A percentile compares a stretch with the other conserved stretches of the same genome.
Evolutionary conservation across 2,329 filamentous ascomycete species (phyloP).

Genomic region (Penicillium sp.): DNA sequence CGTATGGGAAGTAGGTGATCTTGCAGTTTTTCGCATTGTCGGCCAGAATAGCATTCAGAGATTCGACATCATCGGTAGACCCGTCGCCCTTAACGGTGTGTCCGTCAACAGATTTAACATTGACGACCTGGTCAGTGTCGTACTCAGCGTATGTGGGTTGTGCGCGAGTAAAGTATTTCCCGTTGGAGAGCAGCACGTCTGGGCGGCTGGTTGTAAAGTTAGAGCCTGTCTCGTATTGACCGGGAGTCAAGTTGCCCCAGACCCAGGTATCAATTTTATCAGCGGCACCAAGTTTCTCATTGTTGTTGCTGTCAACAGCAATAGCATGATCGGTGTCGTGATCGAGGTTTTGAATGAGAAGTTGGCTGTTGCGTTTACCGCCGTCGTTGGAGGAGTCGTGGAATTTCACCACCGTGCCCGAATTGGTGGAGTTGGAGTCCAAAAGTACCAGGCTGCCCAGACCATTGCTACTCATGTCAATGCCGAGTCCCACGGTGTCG

Average conservation of each 20-base stretch:
- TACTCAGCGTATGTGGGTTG: slow-evolving; percentile 53
- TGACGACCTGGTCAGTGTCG: slow-evolving; percentile 47
- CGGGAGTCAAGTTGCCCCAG: slow-evolving; percentile 37
- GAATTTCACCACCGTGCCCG: slow-evolving; percentile 30
- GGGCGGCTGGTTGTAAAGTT: slow-evolving; percentile 37
- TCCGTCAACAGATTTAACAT: slow-evolving; percentile 50
- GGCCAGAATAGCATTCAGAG: slow-evolving; percentile 25
- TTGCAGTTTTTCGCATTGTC: slow-evolving; percentile 23
- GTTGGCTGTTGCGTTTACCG: slow-evolving; percentile 29
- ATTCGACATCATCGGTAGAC: slow-evolving; percentile 46
- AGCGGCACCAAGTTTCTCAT: slow-evolving; percentile 18
- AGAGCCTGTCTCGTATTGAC: slow-evolving; percentile 36
- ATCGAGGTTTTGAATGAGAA: slow-evolving; percentile 32
- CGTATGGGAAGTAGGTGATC: slow-evolving; percentile 76
- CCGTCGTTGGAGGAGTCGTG: slow-evolving; percentile 35
- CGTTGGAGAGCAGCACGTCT: slow-evolving; percentile 35
- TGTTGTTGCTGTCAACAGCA: slow-evolving; percentile 31
- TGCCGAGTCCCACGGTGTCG: slow-evolving; percentile 30
- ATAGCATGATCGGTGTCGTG: slow-evolving; percentile 31
- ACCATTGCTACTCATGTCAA: slow-evolving; percentile 33
- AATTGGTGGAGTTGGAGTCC: slow-evolving; percentile 31
- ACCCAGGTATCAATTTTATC: slow-evolving; percentile 37
- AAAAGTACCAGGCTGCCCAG: slow-evolving; percentile 34
- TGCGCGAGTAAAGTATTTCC: slow-evolving; percentile 47
- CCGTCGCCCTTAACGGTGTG: slow-evolving; percentile 55